Evolutionary conservation across 306 rosid species (phyloP).

Genomic region (Vigna trinervia): DNA sequence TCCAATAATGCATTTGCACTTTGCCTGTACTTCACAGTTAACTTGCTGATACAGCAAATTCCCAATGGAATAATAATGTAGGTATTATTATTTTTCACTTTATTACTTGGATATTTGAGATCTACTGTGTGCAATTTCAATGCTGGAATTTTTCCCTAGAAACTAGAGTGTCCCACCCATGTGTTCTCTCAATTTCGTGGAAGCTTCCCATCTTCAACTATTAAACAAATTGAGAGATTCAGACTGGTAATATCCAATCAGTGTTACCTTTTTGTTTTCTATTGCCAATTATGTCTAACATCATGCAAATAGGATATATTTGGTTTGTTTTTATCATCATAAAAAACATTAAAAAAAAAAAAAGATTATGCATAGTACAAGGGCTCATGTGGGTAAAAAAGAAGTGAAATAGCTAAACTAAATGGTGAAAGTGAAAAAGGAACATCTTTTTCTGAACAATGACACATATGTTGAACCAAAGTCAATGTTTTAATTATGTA

Average conservation of each 20-base stretch:
- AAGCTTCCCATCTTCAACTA: slow-evolving; percentile 38
- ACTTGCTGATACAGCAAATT: slow-evolving; percentile 4
- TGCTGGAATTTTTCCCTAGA: slow-evolving; percentile 38
- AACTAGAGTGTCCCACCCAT: slow-evolving; percentile 38
- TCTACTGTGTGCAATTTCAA: slow-evolving; percentile 22
- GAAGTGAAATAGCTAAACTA: background rate
- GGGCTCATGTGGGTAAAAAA: background rate
- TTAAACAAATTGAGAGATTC: slow-evolving; percentile 20
- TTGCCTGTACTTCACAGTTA: slow-evolving; percentile 33
- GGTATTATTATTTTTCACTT: slow-evolving; percentile 14
- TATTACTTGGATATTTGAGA: slow-evolving; percentile 35
- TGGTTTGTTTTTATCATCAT: background rate
- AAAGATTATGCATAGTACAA: too few relatives aligned
- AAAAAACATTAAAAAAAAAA: too few relatives aligned
- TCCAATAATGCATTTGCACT: slow-evolving; percentile 43
- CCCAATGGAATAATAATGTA: slow-evolving; percentile 30
- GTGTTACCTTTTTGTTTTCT: background rate
- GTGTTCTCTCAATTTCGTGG: slow-evolving; percentile 51
- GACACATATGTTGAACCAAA: background rate
- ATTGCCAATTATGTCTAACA: background rate
- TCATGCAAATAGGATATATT: background rate
- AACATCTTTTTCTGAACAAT: background rate
- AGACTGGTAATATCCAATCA: slow-evolving; percentile 9
- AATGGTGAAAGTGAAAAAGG: background rate
- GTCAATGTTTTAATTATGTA: background rate